Evolutionary conservation across 192 early-diverging fungal species (phyloP), one percentile per base, ranked within the genome.

Genomic region (Coemansia sp.): DNA sequence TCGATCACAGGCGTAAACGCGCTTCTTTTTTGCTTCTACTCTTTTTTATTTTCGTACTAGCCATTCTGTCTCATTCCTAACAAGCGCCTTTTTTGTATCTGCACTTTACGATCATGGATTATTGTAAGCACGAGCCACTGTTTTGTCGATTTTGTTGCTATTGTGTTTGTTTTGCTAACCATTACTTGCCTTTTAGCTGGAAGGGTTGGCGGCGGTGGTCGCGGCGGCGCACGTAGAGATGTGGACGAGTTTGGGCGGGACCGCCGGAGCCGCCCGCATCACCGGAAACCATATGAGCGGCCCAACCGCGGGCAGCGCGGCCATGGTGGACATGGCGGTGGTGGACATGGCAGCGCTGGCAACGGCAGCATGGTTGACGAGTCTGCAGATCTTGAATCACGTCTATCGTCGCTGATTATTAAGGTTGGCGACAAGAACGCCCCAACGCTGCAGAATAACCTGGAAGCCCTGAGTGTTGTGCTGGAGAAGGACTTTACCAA

Each of bases 401-500:
- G 88, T 21, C 75, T 91, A 11, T 84, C 85, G 46, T 82, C 86
- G 46, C 75, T 91, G 25, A 91, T 91, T 58, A 86, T 88, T 71
- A 89, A 89, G 64, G 85, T 91, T 37, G 89, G 89, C 25, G 88
- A 91, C 73, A 89, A 86, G 74, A 87, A 86, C 67, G 76, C 85
- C 10, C 77, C 86, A 9, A 85, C 85, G 52, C 66, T 90, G 56
- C 81, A 82, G 57, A 83, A 82, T 62, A 87, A 90, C 61, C 59
- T 90, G 49, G 82, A 86, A 38, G 87, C 87, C 23, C 82, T 91
- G 60, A 85, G 85, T 31, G 85, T 84, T 42, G 87, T 91, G 26
- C 68, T 91, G 50, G 84, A 88, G 54, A 87, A 85, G 51, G 90
- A 91, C 66, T 90, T 84, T 65, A 71, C 72, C 22, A 88, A 88